phyloP scores from a whole-genome alignment of 2,329 filamentous ascomycete genomes.

The Monosporascus sp. region DNA sequence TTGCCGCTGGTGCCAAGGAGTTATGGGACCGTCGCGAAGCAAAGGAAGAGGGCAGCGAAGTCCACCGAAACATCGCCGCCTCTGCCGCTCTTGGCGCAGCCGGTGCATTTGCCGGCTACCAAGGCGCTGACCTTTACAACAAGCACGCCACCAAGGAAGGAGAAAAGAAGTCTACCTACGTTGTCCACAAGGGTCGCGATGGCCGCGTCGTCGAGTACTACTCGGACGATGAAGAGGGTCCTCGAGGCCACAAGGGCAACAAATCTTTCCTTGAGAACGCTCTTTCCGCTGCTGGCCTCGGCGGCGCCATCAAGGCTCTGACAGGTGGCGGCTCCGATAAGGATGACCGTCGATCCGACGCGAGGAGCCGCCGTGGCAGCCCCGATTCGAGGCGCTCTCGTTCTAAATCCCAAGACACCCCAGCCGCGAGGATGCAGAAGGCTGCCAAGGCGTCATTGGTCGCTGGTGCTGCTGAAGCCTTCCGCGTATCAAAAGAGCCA shows the following conservation, averaged over 20 bases:
- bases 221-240: conserved; percentile 49
- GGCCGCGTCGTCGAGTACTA: conserved; percentile 50
- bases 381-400: conserved; percentile 29
- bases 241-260: conserved; percentile 53
- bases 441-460: conserved; percentile 87
- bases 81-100: conserved; percentile 58
- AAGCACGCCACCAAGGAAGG: conserved; percentile 52
- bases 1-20: conserved; percentile 62
- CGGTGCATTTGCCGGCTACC: conserved; percentile 58
- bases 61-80: conserved; percentile 53
- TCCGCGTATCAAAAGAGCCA: conserved; percentile 81
- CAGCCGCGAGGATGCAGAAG: conserved; percentile 64
- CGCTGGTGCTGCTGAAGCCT: conserved; percentile 86
- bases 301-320: conserved; percentile 54
- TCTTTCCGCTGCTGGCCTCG: conserved; percentile 56
- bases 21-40: conserved; percentile 58
- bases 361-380: conserved; percentile 29
- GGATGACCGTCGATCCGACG: conserved; percentile 31
- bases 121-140: conserved; percentile 57
- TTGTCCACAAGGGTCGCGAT: conserved; percentile 49
- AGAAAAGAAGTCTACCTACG: conserved; percentile 47
- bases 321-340: conserved; percentile 43
- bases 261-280: conserved; percentile 61
- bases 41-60: conserved; percentile 38
- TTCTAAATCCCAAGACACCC: conserved; percentile 39